These are phyloP conservation scores for Beauveria scarabaeidicola DNA, from an alignment of 2,329 filamentous ascomycete species.

Conservation along the genomic window DNA sequence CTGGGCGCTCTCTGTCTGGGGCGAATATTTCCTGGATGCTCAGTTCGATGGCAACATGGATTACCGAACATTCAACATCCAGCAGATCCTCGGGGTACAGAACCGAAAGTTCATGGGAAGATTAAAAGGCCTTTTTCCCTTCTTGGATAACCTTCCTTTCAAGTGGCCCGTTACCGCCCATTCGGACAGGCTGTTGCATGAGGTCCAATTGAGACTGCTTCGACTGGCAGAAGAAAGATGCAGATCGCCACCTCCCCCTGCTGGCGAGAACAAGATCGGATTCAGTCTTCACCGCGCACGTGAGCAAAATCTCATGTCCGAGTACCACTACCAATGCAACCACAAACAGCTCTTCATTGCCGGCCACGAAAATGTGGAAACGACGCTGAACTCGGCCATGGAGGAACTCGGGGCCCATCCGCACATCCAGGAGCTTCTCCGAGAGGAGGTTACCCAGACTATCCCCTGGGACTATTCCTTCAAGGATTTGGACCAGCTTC, in stretches of 20 bases:
- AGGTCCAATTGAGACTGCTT: background rate
- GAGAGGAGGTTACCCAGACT: background rate
- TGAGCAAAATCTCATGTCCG: background rate
- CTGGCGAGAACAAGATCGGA: background rate
- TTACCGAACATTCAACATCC: background rate
- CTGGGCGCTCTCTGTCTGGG: constrained; percentile 1
- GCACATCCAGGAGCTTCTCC: background rate
- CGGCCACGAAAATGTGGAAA: constrained; percentile 3
- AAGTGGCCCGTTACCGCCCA: background rate
- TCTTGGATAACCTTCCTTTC: background rate
- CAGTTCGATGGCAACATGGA: background rate
- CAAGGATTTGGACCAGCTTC: background rate
- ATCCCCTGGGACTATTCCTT: background rate
- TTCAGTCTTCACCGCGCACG: background rate
- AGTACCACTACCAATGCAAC: constrained; percentile 2
- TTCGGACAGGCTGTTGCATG: background rate
- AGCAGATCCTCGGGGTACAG: background rate
- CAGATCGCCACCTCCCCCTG: background rate
- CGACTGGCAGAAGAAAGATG: background rate
- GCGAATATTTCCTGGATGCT: constrained; percentile 5
- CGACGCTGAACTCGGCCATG: background rate
- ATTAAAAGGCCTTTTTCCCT: background rate
- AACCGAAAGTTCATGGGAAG: background rate
- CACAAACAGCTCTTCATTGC: constrained; percentile 7
- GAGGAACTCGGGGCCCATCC: background rate